Evolutionary conservation across 2,329 filamentous ascomycete genomes (phyloP).

Genomic region (Epicoccum sorghinum): DNA sequence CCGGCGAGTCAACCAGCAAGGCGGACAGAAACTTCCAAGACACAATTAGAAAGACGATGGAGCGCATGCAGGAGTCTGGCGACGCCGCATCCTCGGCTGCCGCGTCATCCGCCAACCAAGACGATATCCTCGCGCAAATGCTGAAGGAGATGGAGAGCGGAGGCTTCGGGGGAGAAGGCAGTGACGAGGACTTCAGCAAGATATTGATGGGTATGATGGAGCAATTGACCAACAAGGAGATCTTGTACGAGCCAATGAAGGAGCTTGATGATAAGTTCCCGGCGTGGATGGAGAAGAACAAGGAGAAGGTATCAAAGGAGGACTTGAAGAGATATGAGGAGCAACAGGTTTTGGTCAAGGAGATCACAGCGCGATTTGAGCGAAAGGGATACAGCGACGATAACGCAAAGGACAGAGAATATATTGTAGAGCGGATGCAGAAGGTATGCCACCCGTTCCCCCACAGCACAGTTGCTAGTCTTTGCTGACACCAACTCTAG

Average conservation of each 20-base stretch:
- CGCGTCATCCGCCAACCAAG: constrained; percentile 61
- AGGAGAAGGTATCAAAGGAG: constrained; percentile 65
- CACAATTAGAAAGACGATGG: constrained; percentile 91
- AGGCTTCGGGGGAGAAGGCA: constrained; percentile 57
- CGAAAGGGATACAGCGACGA: constrained; percentile 79
- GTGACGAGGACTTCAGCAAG: constrained; percentile 88
- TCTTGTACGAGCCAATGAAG: constrained; percentile 98
- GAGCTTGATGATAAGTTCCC: constrained; percentile 94
- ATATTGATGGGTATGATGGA: constrained; percentile 99
- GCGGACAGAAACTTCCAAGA: constrained; percentile 81
- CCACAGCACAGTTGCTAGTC: not conserved
- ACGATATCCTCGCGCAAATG: constrained; percentile 91
- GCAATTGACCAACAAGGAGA: constrained; percentile 97
- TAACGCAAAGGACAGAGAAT: constrained; percentile 81
- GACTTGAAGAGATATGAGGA: constrained; percentile 81
- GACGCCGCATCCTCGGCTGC: constrained; percentile 82
- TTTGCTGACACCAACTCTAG: constrained; percentile 53
- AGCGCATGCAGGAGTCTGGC: constrained; percentile 90
- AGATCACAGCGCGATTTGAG: constrained; percentile 92
- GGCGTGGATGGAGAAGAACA: constrained; percentile 82
- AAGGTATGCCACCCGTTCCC: constrained; percentile 64
- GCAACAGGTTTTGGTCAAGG: constrained; percentile 77
- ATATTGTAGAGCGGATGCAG: constrained; percentile 97
- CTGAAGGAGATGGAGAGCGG: constrained; percentile 83
- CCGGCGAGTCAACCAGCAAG: constrained; percentile 26